Conservation (phyloP, 202 grass and related monocot genomes). For the Panicum hallii region DNA sequence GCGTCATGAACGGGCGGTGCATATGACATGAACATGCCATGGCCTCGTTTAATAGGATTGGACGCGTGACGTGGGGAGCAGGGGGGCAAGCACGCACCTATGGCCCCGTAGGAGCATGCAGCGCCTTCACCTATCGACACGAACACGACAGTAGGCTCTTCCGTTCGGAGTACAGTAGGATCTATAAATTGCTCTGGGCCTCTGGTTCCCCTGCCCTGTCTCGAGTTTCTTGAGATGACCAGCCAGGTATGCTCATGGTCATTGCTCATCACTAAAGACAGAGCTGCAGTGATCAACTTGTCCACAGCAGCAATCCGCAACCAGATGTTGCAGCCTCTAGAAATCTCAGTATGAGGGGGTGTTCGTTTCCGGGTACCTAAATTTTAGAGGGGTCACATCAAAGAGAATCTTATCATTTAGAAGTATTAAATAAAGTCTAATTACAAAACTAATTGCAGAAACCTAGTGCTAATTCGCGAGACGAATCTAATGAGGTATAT, state of each 20-base stretch:
- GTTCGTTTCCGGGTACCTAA: too few species aligned
- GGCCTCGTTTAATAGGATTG: neutral
- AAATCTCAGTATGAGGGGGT: too few species aligned
- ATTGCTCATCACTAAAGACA: neutral
- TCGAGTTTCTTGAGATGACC: neutral
- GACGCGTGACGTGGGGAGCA: conserved; percentile 23
- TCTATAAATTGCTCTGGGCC: neutral
- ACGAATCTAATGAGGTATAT: too few species aligned
- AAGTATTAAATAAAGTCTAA: too few species aligned
- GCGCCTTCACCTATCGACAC: conserved; percentile 21
- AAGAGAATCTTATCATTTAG: too few species aligned
- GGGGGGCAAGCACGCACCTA: neutral
- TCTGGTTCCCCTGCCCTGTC: neutral
- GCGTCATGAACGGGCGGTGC: neutral
- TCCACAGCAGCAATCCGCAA: too few species aligned
- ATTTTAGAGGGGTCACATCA: too few species aligned
- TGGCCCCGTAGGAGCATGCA: conserved; percentile 30
- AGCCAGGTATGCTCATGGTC: neutral
- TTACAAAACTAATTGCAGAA: too few species aligned
- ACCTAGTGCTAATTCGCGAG: too few species aligned
- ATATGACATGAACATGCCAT: neutral
- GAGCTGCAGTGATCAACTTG: too few species aligned
- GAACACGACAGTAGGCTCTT: neutral
- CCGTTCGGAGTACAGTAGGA: neutral
- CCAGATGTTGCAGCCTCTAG: too few species aligned